phyloP scores from a whole-genome alignment of 2,329 filamentous ascomycete genomes.

The Alternaria sp. region DNA sequence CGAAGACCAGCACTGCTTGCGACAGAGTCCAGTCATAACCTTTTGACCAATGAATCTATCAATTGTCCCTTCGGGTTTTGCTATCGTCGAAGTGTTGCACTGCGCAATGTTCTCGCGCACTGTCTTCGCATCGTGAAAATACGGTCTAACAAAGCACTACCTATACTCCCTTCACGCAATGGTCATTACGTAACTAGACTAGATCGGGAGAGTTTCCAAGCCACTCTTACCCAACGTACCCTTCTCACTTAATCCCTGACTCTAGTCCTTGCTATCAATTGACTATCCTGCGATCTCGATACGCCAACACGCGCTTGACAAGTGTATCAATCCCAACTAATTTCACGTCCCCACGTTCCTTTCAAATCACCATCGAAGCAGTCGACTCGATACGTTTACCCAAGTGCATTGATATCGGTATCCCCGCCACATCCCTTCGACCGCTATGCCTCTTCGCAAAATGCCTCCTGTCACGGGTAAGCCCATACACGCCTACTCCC shows the following conservation, averaged over 20 bases:
- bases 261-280: no score
- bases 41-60: accelerated
- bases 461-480: background rate
- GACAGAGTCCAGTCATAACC: no score
- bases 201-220: accelerated
- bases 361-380: background rate
- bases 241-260: no score
- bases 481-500: background rate
- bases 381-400: background rate
- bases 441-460: background rate
- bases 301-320: accelerated
- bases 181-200: accelerated
- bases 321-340: background rate
- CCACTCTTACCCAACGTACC: accelerated
- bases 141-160: background rate
- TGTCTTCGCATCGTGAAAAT: background rate
- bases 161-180: background rate
- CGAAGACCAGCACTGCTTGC: background rate
- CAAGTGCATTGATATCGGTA: background rate
- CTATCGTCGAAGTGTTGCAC: background rate
- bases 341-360: background rate
- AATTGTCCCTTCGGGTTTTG: accelerated
- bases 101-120: background rate
- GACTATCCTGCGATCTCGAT: accelerated
- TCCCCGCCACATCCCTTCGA: background rate